Percentiles rank a stretch among this genome's conserved stretches.
These are phyloP conservation scores for Leucocoprinus leucothites DNA, from an alignment of 768 basidiomycete species.

Conservation along the genomic window DNA sequence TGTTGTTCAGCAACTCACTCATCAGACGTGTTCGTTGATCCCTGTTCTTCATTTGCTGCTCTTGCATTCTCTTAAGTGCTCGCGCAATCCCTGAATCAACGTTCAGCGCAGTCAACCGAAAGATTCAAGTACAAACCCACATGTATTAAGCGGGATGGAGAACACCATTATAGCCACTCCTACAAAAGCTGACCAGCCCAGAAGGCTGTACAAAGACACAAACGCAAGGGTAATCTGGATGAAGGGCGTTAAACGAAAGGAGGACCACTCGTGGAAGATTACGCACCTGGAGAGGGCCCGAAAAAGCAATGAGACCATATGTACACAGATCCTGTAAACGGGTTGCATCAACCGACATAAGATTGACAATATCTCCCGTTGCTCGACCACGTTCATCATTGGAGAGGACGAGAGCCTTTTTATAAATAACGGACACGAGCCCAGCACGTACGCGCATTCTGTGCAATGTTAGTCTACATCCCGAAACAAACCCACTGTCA, in stretches of 20 bases:
- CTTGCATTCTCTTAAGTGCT: constrained; percentile 71
- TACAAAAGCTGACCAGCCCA: constrained; percentile 90
- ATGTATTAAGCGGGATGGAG: constrained; percentile 72
- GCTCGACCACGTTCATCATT: constrained; percentile 81
- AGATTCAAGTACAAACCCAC: constrained; percentile 26
- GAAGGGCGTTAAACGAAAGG: not conserved
- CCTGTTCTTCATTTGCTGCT: constrained; percentile 90
- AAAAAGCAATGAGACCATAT: constrained; percentile 81
- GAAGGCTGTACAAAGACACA: constrained; percentile 81
- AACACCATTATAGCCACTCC: constrained; percentile 88
- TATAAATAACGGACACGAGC: constrained; percentile 80
- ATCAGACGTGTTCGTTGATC: constrained; percentile 82
- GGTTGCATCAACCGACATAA: constrained; percentile 87
- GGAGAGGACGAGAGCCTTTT: constrained; percentile 81
- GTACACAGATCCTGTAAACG: constrained; percentile 79
- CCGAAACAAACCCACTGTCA: not conserved
- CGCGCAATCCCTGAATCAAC: constrained; percentile 52
- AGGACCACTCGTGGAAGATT: not conserved
- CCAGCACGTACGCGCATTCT: constrained; percentile 94
- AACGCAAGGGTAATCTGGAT: constrained; percentile 81
- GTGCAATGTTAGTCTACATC: not conserved
- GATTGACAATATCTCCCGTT: constrained; percentile 90
- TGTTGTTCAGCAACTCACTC: constrained; percentile 92
- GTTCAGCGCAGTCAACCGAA: not conserved
- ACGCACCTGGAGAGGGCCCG: constrained; percentile 79